Evolutionary conservation across 202 grass and related monocot species (phyloP), one percentile per base, ranked within the genome.

Genomic region (Alloteropsis angusta): DNA sequence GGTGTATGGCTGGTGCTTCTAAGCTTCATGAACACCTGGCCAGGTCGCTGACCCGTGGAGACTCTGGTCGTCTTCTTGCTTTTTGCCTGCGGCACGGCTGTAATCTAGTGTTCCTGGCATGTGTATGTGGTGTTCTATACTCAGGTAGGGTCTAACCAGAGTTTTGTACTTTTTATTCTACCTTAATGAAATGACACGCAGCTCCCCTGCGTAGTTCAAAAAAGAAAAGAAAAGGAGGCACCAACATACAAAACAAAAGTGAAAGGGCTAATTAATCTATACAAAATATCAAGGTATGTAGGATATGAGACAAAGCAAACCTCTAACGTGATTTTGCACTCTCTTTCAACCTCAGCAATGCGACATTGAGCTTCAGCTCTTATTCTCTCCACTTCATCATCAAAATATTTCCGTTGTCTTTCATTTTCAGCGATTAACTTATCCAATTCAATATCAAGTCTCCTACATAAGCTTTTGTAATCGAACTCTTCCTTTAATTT

Each of bases 401-500:
- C 92, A 88, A 91, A 99, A 83, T 79, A 85, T 67, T 99, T 96
- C 1, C 44, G 76, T 65, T 99, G 96, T 66, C 96, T 93, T 84
- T 99, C 96, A 80, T 99, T 99, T 84, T 96, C 96, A 69, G 90
- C 88, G 3, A 96, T 93, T 71, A 99, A 86, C 65, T 93, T 99
- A 73, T 99, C 92, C 60, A 99, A 71, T 45, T 99, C 96, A 80
- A 99, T 90, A 83, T 90, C 96, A 85, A 96, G 92, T 52, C 90
- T 99, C 84, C 96, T 89, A 64, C 92, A 96, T 59, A 99, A 88
- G 74, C 96, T 99, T 87, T 99, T 99, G 85, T 96, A 99, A 79
- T 99, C 96, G 83, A 96, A 99, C 85, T 99, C 96, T 82, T 96
- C 96, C 82, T 99, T 99, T 47, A 99, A 63, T 86, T 93, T 99